phyloP scores from a whole-genome alignment of 257 asterid species.

The Nicotiana sylvestris region DNA sequence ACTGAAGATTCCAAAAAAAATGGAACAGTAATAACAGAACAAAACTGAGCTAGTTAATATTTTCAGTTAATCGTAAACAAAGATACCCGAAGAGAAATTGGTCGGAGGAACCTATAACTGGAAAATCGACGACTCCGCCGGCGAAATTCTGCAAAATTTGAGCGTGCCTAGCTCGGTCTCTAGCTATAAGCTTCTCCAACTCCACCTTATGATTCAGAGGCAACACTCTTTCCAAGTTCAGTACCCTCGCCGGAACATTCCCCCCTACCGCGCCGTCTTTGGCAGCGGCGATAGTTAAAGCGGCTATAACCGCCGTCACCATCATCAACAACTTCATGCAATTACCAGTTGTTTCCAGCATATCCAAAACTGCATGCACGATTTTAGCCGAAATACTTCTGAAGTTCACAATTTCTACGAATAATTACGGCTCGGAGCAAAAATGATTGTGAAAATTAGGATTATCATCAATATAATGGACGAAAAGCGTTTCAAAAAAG shows the following conservation, averaged over 20 bases:
- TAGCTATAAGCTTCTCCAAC: constrained; percentile 48
- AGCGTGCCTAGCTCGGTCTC: constrained; percentile 76
- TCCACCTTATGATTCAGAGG: constrained; percentile 47
- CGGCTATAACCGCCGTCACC: constrained; percentile 22
- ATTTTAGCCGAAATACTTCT: background rate
- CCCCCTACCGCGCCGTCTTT: constrained; percentile 26
- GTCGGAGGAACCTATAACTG: constrained; percentile 60
- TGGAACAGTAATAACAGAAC: background rate
- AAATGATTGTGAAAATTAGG: too few species aligned
- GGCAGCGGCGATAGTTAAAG: constrained; percentile 14
- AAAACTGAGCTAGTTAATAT: background rate
- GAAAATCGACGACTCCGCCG: constrained; percentile 68
- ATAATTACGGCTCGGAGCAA: background rate
- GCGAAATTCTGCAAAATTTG: constrained; percentile 55
- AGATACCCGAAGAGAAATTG: constrained; percentile 67
- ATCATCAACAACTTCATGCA: constrained; percentile 26
- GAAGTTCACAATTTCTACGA: background rate
- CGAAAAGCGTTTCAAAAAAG: too few species aligned
- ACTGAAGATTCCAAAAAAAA: background rate
- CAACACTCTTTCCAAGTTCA: constrained; percentile 61
- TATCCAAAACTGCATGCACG: background rate
- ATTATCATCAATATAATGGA: too few species aligned
- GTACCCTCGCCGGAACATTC: constrained; percentile 27
- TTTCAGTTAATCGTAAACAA: background rate
- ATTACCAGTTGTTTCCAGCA: constrained; percentile 43